These are phyloP conservation scores for Termitomyces sp. DNA, from an alignment of 768 basidiomycete genomes.

Conservation along the genomic window DNA sequence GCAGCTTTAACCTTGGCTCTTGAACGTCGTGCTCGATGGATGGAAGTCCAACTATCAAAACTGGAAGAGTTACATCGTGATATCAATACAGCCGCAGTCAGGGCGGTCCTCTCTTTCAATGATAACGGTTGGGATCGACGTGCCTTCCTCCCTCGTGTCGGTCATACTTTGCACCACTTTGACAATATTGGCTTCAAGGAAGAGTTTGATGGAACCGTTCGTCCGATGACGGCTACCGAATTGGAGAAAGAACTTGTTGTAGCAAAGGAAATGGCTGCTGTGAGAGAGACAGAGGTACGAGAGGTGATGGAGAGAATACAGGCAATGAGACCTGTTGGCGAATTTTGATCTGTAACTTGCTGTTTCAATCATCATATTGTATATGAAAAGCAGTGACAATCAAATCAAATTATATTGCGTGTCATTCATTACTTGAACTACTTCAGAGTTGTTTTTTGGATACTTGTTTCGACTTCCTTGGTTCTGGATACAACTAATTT, in stretches of 20 bases:
- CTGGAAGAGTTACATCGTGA: constrained; percentile 87
- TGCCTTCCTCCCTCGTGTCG: constrained; percentile 65
- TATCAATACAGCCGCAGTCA: constrained; percentile 85
- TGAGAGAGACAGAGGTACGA: constrained; percentile 70
- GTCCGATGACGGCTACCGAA: constrained; percentile 65
- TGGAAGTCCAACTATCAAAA: constrained; percentile 88
- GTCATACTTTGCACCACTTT: constrained; percentile 65
- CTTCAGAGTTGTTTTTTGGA: background rate
- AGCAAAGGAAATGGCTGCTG: constrained; percentile 67
- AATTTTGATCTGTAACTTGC: constrained; percentile 10
- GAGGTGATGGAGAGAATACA: constrained; percentile 74
- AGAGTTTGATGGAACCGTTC: constrained; percentile 35
- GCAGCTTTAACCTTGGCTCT: constrained; percentile 79
- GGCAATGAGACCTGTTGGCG: constrained; percentile 42
- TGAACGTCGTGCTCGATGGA: constrained; percentile 88
- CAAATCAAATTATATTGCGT: background rate
- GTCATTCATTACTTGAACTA: background rate
- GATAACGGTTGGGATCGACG: constrained; percentile 81
- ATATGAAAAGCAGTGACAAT: background rate
- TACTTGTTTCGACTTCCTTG: background rate
- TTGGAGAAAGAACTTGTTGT: constrained; percentile 70
- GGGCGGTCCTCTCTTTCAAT: constrained; percentile 78
- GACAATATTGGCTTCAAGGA: constrained; percentile 60
- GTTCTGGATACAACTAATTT: constrained; percentile 29
- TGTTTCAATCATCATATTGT: too few relatives aligned